Conservation (phyloP, 2,329 filamentous ascomycete genomes). For the Orbilia javanica region DNA sequence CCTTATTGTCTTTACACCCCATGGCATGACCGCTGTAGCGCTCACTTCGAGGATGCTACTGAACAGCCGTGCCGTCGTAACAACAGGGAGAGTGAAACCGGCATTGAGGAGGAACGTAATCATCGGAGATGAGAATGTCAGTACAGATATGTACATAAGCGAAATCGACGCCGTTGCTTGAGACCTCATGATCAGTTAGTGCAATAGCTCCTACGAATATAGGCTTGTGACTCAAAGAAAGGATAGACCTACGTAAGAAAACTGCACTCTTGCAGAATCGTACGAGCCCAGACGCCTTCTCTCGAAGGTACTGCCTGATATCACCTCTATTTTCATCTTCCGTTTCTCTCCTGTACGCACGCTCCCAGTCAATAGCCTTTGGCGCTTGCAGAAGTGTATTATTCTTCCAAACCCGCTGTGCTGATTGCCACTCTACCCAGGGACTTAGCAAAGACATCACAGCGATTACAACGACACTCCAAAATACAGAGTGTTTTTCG, state of each 20-base stretch:
- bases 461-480: slow-evolving; percentile 66
- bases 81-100: slow-evolving; percentile 68
- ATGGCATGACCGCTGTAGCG: slow-evolving; percentile 70
- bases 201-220: background rate
- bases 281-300: slow-evolving; percentile 63
- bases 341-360: background rate
- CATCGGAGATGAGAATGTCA: slow-evolving; percentile 71
- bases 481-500: slow-evolving; percentile 26
- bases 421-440: slow-evolving; percentile 65
- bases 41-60: slow-evolving; percentile 69
- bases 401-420: slow-evolving; percentile 66
- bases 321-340: background rate
- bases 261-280: slow-evolving; percentile 65
- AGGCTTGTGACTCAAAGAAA: background rate
- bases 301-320: slow-evolving; percentile 23
- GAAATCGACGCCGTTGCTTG: slow-evolving; percentile 69
- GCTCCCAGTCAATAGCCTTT: slow-evolving; percentile 60
- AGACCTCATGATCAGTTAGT: slow-evolving; percentile 8
- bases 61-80: slow-evolving; percentile 64
- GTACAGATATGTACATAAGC: slow-evolving; percentile 71
- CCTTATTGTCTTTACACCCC: slow-evolving; percentile 65
- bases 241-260: slow-evolving; percentile 63
- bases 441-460: slow-evolving; percentile 67
- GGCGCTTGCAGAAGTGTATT: slow-evolving; percentile 63
- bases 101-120: slow-evolving; percentile 70